A percentile compares a stretch with the other conserved stretches of the same genome.
Evolutionary conservation across 345 rosid genomes (phyloP).

Genomic region (Lagerstroemia speciosa): DNA sequence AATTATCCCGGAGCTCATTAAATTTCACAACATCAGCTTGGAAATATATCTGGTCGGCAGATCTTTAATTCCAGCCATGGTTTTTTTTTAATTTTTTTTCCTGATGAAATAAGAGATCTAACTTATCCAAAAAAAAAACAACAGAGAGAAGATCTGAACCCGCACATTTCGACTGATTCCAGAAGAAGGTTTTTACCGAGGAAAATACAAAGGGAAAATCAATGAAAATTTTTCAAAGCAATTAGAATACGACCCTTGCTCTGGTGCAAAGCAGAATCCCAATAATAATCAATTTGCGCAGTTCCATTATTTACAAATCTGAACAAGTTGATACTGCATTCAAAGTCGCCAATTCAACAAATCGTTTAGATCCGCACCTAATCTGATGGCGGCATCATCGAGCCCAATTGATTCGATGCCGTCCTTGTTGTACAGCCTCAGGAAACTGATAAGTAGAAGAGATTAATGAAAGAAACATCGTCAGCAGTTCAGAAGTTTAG

Average conservation of each 20-base stretch:
- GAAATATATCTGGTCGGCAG: not conserved
- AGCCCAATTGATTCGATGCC: conserved; percentile 53
- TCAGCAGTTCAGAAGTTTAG: not conserved
- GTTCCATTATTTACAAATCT: too few species aligned
- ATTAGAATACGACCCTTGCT: too few species aligned
- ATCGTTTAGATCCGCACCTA: conserved; percentile 26
- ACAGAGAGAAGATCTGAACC: not conserved
- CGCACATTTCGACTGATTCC: not conserved
- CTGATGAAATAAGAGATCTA: too few species aligned
- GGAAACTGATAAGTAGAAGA: conserved; percentile 27
- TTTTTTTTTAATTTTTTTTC: too few species aligned
- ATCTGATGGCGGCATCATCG: conserved; percentile 56
- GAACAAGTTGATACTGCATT: too few species aligned
- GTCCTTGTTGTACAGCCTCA: conserved; percentile 42
- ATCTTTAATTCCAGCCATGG: not conserved
- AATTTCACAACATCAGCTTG: not conserved
- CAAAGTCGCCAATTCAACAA: too few species aligned
- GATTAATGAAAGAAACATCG: not conserved
- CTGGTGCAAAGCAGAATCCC: too few species aligned
- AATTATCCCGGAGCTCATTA: not conserved
- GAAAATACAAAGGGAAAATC: too few species aligned
- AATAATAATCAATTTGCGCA: too few species aligned
- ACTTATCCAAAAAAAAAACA: too few species aligned
- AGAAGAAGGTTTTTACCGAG: not conserved
- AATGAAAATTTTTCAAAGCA: too few species aligned